phyloP scores from a whole-genome alignment of 2,329 filamentous ascomycete species.

The Drechslerella coelobrocha region DNA sequence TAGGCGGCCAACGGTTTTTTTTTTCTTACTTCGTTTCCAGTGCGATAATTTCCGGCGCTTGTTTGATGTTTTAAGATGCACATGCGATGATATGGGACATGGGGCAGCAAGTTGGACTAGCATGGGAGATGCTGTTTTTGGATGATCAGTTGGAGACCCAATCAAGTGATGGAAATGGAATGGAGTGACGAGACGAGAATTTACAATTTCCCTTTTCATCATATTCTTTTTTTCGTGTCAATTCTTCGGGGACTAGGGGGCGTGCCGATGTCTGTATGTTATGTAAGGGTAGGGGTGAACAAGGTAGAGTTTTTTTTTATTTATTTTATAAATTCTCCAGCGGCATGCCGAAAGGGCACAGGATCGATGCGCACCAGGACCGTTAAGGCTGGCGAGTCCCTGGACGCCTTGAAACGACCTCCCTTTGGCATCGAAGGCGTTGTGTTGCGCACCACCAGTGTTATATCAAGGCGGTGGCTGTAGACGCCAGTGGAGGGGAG shows the following conservation, averaged over 20 bases:
- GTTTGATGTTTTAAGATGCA: background rate
- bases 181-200: slow-evolving; percentile 18
- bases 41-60: slow-evolving; percentile 4
- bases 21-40: too few species aligned
- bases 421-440: background rate
- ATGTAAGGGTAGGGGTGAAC: slow-evolving; percentile 3
- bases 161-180: slow-evolving; percentile 23
- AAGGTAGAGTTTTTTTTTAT: slow-evolving; percentile 6
- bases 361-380: slow-evolving; percentile 24
- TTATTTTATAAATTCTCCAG: slow-evolving; percentile 10
- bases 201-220: slow-evolving; percentile 24
- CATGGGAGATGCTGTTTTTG: background rate
- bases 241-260: background rate
- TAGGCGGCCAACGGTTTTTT: background rate
- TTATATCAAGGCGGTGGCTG: background rate
- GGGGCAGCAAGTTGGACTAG: too few species aligned
- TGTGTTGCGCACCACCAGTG: slow-evolving; percentile 7
- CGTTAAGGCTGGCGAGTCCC: slow-evolving; percentile 26
- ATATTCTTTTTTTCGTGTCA: too few species aligned
- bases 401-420: background rate
- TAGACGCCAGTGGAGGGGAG: too few species aligned
- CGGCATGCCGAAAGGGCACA: slow-evolving; percentile 22
- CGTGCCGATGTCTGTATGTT: slow-evolving; percentile 23
- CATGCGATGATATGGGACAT: background rate
- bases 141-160: slow-evolving; percentile 17